Evolutionary conservation across 1,284 basidiomycete genomes (phyloP), one percentile per base, ranked within the genome.

Genomic region (Athelia psychrophila): DNA sequence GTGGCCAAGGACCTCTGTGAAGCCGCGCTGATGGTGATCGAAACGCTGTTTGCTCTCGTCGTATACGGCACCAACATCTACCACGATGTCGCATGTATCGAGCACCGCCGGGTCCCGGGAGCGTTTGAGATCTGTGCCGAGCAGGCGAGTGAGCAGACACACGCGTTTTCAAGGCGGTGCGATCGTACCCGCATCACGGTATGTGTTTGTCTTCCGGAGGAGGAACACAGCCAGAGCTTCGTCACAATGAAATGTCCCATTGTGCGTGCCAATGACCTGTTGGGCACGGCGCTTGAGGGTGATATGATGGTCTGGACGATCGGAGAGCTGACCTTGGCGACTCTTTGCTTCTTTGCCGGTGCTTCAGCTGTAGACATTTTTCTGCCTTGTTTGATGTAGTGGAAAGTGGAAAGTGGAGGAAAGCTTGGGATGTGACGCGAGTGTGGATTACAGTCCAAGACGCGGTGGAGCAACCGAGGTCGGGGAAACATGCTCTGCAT

Each of bases 21-120:
- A 99, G 0, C 91, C 95, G 47, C 95, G 84, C 69, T 99, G 97
- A 66, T 99, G 96, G 66, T 99, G 96, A 69, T 99, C 96, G 71
- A 94, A 99, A 33, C 91, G 80, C 55, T 88, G 81, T 54, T 76
- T 82, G 48, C 73, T 74, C 60, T 88, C 82, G 54, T 95, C 92
- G 69, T 99, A 99, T 18, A 91, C 81, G 9, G 92, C 95, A 16
- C 97, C 96, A 51, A 99, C 96, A 67, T 99, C 96, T 33, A 99
- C 94, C n/a, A 99, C 93, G 65, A 99, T 95, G 63, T 95, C 88
- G 63, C 94, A 95, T 3, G 83, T 79, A 56, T 89, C 86, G 50
- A 99, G 82, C 48, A 90, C 69, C 12, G 78, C 80, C 1, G 88
- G 84, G 66, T 98, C 93, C 50, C 96, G 83, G 44, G 84, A 90